Evolutionary conservation across 345 rosid species (phyloP), one percentile per base, ranked within the genome.

Genomic region (Corchorus olitorius): DNA sequence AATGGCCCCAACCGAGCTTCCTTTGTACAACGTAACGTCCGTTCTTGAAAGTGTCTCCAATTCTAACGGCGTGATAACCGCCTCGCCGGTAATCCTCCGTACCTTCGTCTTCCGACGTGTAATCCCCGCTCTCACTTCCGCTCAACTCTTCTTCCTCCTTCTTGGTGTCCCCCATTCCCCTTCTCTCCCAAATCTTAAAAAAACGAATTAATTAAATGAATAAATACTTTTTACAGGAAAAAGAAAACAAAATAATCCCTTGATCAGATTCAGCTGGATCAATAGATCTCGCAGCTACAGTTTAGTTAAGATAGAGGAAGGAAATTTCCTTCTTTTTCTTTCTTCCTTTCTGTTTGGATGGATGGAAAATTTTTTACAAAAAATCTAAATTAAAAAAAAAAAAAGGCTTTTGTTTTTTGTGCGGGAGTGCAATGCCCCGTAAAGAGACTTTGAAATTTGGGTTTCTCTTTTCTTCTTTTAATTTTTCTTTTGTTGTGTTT

Each of bases 1-100:
- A 91, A 82, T 91, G 92, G 34, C 94, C 94, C 94, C 94, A 91
- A 8, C 92, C 94, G 48, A 91, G 94, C 82, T 91, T 89, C 63
- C 86, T 78, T 81, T 89, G 93, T 22, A 91, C 93, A 4, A 87
- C 88, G 63, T 89, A 91, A 8, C 88, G 88, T 1, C 88, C 93
- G 82, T 83, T 86, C 81, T 83, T 89, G 80, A 91, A 91, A 19
- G 87, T 13, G 65, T 91, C 96, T 19, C 90, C 88, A 70, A 91
- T 80, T 65, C 90, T 78, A n/a, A 91, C 92, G 5, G 92, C 87
- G 74, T 89, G 96, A 82, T 91, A 91, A 9, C 96, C 90, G 0
- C 96, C 96, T 22, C 90, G 85, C 62, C 90, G 81, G 78, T 91
- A 91, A 63, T 91, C 93, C 68, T 91, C 89, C 8, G 88, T 91